Conservation (phyloP, 768 basidiomycete genomes). For the Xerocomellus intermedius region DNA sequence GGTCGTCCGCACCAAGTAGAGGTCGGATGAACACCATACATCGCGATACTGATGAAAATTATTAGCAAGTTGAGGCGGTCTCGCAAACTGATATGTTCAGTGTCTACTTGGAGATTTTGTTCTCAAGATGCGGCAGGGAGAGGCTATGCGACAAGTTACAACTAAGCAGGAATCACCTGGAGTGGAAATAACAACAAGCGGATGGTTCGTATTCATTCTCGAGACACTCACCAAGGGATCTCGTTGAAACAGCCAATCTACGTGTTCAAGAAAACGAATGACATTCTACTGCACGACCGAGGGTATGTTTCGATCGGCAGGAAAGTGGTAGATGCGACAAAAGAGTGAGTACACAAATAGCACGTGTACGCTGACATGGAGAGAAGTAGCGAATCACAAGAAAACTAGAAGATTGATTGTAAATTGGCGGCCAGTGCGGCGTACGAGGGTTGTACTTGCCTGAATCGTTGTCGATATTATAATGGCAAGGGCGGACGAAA, state of each 20-base stretch:
- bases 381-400: conserved; percentile 6
- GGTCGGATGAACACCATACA: not conserved
- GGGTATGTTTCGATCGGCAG: not conserved
- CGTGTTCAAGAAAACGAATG: not conserved
- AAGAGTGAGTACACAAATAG: not conserved
- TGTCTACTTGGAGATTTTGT: not conserved
- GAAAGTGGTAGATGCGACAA: not conserved
- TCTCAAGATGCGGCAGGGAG: not conserved
- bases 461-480: conserved; percentile 19
- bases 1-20: too few species aligned
- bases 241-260: not conserved
- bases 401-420: conserved; percentile 13
- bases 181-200: not conserved
- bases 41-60: not conserved
- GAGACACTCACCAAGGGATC: conserved; percentile 8
- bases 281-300: conserved; percentile 1
- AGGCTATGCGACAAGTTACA: not conserved
- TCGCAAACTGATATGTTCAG: too few species aligned
- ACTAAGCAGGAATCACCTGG: not conserved
- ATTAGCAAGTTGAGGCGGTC: too few species aligned
- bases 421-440: not conserved
- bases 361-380: not conserved
- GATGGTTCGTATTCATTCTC: not conserved
- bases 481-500: conserved; percentile 22
- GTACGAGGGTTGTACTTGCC: conserved; percentile 11